These are phyloP conservation scores for Podila horticola DNA, from an alignment of 192 early-diverging fungal genomes.

Conservation along the genomic window DNA sequence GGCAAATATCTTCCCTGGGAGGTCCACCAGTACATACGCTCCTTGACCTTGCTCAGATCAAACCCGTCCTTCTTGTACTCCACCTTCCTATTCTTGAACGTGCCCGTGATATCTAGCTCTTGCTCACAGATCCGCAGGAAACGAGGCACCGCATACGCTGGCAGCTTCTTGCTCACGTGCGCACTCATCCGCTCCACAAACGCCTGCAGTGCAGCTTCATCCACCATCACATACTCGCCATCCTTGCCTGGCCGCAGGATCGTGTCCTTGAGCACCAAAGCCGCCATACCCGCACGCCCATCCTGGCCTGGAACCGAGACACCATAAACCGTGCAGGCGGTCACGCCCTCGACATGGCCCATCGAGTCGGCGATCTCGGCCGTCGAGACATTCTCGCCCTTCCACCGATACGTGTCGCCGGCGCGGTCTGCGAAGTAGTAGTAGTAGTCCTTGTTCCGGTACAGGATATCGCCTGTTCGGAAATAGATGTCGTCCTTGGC, in stretches of 20 bases:
- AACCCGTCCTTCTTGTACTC: slow-evolving; percentile 41
- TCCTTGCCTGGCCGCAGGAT: slow-evolving; percentile 28
- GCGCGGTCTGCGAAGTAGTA: slow-evolving; percentile 75
- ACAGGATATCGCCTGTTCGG: slow-evolving; percentile 71
- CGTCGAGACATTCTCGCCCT: slow-evolving; percentile 68
- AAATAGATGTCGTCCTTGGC: slow-evolving; percentile 67
- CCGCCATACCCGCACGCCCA: slow-evolving; percentile 77
- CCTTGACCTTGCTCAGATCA: slow-evolving; percentile 28
- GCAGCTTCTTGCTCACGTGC: slow-evolving; percentile 53
- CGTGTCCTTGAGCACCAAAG: slow-evolving; percentile 59
- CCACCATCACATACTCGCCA: neutral
- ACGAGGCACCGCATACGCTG: slow-evolving; percentile 71
- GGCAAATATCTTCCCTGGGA: slow-evolving; percentile 23
- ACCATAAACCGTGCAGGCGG: slow-evolving; percentile 74
- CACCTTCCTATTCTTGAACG: slow-evolving; percentile 47
- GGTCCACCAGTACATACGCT: slow-evolving; percentile 49
- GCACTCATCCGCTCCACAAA: slow-evolving; percentile 50
- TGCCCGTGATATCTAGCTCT: slow-evolving; percentile 46
- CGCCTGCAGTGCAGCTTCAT: slow-evolving; percentile 20
- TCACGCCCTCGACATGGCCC: slow-evolving; percentile 58
- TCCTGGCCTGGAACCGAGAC: slow-evolving; percentile 65
- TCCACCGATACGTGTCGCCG: slow-evolving; percentile 81
- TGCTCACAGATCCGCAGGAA: slow-evolving; percentile 66
- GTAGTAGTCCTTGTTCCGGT: slow-evolving; percentile 58
- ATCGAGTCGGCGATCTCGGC: slow-evolving; percentile 71